phyloP scores from a whole-genome alignment of 2,329 filamentous ascomycete genomes.

The Epichloe gansuensis region DNA sequence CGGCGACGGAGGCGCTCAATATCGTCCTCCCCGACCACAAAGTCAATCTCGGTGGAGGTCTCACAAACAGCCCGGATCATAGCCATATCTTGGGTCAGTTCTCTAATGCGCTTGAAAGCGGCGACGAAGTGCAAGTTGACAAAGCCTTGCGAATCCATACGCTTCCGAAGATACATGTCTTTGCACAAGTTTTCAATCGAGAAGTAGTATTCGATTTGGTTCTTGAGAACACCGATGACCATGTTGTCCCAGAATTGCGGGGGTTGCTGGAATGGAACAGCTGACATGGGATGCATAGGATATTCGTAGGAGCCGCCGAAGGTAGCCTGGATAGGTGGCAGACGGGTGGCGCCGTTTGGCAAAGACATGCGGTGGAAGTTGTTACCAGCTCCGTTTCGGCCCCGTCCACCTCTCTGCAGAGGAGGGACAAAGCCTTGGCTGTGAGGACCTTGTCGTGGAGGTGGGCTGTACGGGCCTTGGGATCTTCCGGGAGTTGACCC shows the following conservation, averaged over 20 bases:
- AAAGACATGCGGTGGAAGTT: slow-evolving; percentile 29
- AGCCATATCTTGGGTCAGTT: slow-evolving; percentile 46
- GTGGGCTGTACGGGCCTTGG: slow-evolving; percentile 32
- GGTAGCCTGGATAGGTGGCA: slow-evolving; percentile 25
- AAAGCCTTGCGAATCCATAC: slow-evolving; percentile 94
- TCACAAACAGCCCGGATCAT: slow-evolving; percentile 65
- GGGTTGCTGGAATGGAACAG: slow-evolving; percentile 22
- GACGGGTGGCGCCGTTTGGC: slow-evolving; percentile 23
- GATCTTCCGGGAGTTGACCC: slow-evolving; percentile 21
- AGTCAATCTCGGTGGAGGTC: slow-evolving; percentile 61
- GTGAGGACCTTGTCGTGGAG: slow-evolving; percentile 28
- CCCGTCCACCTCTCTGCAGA: slow-evolving; percentile 23
- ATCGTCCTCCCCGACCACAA: slow-evolving; percentile 62
- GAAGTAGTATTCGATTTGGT: slow-evolving; percentile 82
- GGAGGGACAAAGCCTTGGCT: slow-evolving; percentile 22
- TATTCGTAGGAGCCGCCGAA: slow-evolving; percentile 27
- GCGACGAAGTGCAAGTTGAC: slow-evolving; percentile 70
- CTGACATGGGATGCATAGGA: slow-evolving; percentile 26
- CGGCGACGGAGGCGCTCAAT: slow-evolving; percentile 65
- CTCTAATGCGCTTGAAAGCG: slow-evolving; percentile 62
- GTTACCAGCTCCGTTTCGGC: slow-evolving; percentile 19
- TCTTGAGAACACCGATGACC: slow-evolving; percentile 29
- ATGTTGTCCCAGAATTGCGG: slow-evolving; percentile 43
- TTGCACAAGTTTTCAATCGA: slow-evolving; percentile 92
- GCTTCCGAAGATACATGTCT: slow-evolving; percentile 73